Evolutionary conservation across 768 basidiomycete genomes (phyloP).

Genomic region (Amanita phalloides): DNA sequence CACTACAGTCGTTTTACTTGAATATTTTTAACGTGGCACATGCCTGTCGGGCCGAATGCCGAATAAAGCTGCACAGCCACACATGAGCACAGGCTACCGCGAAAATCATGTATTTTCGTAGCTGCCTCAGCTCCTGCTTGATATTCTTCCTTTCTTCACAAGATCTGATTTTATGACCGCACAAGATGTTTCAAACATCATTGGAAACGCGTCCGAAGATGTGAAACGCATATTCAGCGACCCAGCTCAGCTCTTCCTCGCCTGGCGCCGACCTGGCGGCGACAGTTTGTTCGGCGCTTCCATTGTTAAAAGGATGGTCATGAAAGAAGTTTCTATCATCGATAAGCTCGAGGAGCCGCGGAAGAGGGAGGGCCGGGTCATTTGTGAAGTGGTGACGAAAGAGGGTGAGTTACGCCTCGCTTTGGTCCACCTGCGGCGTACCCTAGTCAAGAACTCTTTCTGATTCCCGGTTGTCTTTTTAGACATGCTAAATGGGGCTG

Average conservation of each 20-base stretch:
- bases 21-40: too few species aligned
- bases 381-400: constrained; percentile 16
- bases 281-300: constrained; percentile 10
- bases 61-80: too few species aligned
- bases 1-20: too few species aligned
- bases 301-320: constrained; percentile 9
- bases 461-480: neutral
- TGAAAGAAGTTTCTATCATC: constrained; percentile 14
- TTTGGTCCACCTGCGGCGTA: neutral
- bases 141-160: neutral
- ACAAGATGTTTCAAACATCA: constrained; percentile 1
- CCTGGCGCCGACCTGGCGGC: neutral
- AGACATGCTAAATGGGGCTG: constrained; percentile 14
- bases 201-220: constrained; percentile 12
- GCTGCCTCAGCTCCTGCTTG: too few species aligned
- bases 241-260: neutral
- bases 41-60: too few species aligned
- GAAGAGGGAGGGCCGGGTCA: constrained; percentile 17
- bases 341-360: constrained; percentile 17
- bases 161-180: neutral
- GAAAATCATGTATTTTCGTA: too few species aligned
- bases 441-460: too few species aligned
- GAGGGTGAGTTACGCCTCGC: constrained; percentile 10
- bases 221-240: constrained; percentile 7
- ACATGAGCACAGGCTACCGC: too few species aligned